These are phyloP conservation scores for Gaeumannomyces sp. DNA, from an alignment of 2,329 filamentous ascomycete genomes.

Conservation along the genomic window DNA sequence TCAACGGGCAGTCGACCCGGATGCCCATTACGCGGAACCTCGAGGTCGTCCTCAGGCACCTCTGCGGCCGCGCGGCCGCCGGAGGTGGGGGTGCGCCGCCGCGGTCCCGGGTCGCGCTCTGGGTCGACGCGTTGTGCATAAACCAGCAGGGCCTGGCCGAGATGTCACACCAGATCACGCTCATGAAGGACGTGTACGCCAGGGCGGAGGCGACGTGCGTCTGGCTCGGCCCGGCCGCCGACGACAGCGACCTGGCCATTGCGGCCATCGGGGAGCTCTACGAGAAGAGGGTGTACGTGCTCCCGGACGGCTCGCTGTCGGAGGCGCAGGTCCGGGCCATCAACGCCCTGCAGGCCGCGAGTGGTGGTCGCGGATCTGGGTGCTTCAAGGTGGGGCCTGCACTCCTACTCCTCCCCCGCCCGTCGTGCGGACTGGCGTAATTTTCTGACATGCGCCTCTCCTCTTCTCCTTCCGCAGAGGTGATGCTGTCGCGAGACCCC, in stretches of 20 bases:
- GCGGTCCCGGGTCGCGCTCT: not conserved
- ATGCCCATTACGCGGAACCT: not conserved
- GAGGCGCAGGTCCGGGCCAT: not conserved
- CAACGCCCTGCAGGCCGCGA: not conserved
- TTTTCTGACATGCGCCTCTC: too few species aligned
- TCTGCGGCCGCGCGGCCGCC: not conserved
- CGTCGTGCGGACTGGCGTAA: too few species aligned
- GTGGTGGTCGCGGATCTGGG: not conserved
- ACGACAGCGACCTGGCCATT: not conserved
- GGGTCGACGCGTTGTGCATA: conserved; percentile 6
- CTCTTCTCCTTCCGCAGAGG: too few species aligned
- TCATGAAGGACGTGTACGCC: not conserved
- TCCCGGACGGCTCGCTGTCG: not conserved
- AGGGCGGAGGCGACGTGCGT: not conserved
- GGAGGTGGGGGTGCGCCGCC: not conserved
- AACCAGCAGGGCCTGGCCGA: conserved; percentile 4
- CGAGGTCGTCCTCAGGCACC: not conserved
- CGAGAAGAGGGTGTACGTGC: not conserved
- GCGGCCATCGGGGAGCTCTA: not conserved
- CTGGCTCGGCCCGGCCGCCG: conserved; percentile 4
- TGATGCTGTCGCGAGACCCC: not conserved
- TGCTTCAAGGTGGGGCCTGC: not conserved
- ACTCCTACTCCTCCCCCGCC: too few species aligned
- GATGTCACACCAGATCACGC: not conserved
- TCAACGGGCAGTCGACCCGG: not conserved